These are phyloP conservation scores for Speleostelium caveatum DNA, from an alignment of 78 protist species.

Conservation along the genomic window DNA sequence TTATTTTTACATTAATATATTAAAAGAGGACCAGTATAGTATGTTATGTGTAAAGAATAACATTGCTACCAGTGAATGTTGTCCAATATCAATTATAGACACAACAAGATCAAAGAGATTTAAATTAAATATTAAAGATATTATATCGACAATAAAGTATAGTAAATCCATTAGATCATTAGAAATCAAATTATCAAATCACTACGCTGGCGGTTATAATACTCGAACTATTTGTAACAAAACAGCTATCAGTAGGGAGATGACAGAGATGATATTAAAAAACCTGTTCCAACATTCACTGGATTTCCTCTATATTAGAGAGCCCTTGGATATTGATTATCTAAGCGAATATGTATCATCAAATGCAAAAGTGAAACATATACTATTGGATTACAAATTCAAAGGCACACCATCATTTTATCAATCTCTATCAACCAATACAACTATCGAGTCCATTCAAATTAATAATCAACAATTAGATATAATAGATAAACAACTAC, in stretches of 20 bases:
- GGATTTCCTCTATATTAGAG: background rate
- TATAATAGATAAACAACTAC: background rate
- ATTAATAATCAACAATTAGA: background rate
- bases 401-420: background rate
- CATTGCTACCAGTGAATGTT: background rate
- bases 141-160: background rate
- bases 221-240: background rate
- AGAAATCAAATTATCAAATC: background rate
- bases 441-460: background rate
- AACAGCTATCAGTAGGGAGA: background rate
- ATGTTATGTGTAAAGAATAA: background rate
- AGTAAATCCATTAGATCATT: background rate
- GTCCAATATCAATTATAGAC: background rate
- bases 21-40: background rate
- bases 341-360: background rate
- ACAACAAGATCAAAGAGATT: background rate
- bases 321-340: background rate
- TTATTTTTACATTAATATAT: background rate
- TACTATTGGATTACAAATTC: background rate
- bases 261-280: background rate
- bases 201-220: background rate
- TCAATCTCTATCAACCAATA: background rate
- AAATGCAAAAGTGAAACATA: background rate
- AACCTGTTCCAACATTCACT: background rate
- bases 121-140: background rate